phyloP scores from a whole-genome alignment of 345 rosid genomes.

The Acer yangbiense region DNA sequence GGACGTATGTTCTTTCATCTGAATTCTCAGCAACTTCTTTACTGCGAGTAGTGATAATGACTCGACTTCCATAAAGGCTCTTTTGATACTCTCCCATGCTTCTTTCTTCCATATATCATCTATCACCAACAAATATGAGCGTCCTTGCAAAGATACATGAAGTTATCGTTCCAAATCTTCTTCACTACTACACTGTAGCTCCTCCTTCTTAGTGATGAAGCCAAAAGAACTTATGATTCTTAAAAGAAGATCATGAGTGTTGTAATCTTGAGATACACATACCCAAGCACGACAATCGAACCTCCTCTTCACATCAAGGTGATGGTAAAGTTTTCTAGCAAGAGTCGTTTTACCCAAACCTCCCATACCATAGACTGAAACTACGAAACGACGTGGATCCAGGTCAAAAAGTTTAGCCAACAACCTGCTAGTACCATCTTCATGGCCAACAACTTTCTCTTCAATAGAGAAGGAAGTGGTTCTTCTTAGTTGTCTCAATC shows the following conservation, averaged over 20 bases:
- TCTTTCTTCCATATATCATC: slow-evolving; percentile 31
- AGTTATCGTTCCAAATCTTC: slow-evolving; percentile 21
- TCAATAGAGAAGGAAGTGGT: slow-evolving; percentile 10
- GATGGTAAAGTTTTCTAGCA: slow-evolving; percentile 26
- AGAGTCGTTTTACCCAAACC: slow-evolving; percentile 35
- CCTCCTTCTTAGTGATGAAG: background rate
- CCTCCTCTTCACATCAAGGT: slow-evolving; percentile 5
- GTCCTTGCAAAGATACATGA: slow-evolving; percentile 5
- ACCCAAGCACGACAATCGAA: slow-evolving; percentile 31
- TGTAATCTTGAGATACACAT: slow-evolving; percentile 27
- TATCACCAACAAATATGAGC: slow-evolving; percentile 26
- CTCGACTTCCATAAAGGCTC: slow-evolving; percentile 34
- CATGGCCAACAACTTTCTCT: background rate
- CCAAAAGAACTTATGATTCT: slow-evolving; percentile 13
- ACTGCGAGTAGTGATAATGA: slow-evolving; percentile 30
- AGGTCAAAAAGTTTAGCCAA: slow-evolving; percentile 20
- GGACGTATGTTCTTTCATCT: slow-evolving; percentile 16
- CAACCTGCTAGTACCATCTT: background rate
- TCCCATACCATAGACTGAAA: slow-evolving; percentile 34
- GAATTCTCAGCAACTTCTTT: slow-evolving; percentile 19
- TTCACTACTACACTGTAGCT: background rate
- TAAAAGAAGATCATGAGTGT: slow-evolving; percentile 14
- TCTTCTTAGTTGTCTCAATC: slow-evolving; percentile 22
- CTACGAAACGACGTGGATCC: slow-evolving; percentile 21
- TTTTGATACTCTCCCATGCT: slow-evolving; percentile 22